Evolutionary conservation across 805 yeast genomes (phyloP).

Genomic region (Hanseniaspora meyeri): DNA sequence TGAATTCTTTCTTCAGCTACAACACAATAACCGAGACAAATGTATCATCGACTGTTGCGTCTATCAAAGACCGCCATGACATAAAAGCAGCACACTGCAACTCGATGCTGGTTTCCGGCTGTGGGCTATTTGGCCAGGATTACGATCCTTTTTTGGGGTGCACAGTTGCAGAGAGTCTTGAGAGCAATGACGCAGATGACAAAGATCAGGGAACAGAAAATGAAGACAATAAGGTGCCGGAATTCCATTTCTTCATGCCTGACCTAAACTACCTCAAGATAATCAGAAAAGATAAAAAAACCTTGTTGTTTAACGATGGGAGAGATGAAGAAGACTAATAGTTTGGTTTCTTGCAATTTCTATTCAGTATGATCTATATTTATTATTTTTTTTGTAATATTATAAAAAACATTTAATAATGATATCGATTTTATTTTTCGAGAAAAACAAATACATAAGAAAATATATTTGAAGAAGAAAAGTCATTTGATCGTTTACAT

Average conservation of each 20-base stretch:
- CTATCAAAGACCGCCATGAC: neutral
- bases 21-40: neutral
- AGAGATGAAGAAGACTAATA: constrained; percentile 3
- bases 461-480: no score
- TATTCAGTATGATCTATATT: no score
- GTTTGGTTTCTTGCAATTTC: no score
- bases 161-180: neutral
- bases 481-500: no score
- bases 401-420: neutral
- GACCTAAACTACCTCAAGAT: neutral
- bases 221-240: neutral
- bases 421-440: no score
- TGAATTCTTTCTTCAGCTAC: no score
- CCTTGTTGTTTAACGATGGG: constrained; percentile 3
- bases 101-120: neutral
- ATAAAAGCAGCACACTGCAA: neutral
- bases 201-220: neutral
- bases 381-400: neutral
- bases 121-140: neutral
- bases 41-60: neutral
- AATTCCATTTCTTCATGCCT: constrained; percentile 1
- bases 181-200: no score
- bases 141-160: neutral
- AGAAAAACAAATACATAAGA: no score
- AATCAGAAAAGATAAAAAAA: constrained; percentile 2